Percentiles rank a stretch among this genome's conserved stretches.
These are phyloP conservation scores for Populus hybrid DNA, from an alignment of 441 rosid species.

Conservation along the genomic window DNA sequence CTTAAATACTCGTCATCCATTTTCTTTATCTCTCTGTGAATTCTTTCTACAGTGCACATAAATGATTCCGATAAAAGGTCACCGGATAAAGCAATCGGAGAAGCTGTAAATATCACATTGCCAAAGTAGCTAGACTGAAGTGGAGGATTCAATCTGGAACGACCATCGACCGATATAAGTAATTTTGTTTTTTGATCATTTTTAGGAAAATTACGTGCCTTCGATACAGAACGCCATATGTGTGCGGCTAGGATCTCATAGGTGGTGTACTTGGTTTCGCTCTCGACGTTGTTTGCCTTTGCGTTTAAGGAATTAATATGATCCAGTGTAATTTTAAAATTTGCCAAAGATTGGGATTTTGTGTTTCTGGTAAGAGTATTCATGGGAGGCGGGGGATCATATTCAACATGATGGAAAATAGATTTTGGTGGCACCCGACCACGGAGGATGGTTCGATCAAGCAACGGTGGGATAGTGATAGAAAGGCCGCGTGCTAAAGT, in stretches of 20 bases:
- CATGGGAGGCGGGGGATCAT: too few species aligned
- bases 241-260: constrained; percentile 6
- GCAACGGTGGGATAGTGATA: background rate
- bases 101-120: background rate
- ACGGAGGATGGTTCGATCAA: background rate
- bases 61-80: constrained; percentile 24
- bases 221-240: constrained; percentile 2
- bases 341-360: background rate
- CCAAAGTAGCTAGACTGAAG: background rate
- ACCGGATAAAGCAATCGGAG: constrained; percentile 2
- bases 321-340: constrained; percentile 13
- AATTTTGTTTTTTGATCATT: background rate
- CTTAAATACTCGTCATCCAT: constrained; percentile 31
- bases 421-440: background rate
- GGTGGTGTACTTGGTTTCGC: background rate
- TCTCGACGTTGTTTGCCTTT: background rate
- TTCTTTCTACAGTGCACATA: constrained; percentile 5
- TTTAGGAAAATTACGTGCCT: background rate
- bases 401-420: background rate
- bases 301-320: constrained; percentile 15
- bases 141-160: constrained; percentile 5
- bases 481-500: constrained; percentile 7
- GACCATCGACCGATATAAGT: background rate
- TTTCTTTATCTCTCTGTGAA: constrained; percentile 5
- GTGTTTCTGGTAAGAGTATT: background rate